Evolutionary conservation across 352 stramenopile species (phyloP).

Genomic region (Phytophthora vignae): DNA sequence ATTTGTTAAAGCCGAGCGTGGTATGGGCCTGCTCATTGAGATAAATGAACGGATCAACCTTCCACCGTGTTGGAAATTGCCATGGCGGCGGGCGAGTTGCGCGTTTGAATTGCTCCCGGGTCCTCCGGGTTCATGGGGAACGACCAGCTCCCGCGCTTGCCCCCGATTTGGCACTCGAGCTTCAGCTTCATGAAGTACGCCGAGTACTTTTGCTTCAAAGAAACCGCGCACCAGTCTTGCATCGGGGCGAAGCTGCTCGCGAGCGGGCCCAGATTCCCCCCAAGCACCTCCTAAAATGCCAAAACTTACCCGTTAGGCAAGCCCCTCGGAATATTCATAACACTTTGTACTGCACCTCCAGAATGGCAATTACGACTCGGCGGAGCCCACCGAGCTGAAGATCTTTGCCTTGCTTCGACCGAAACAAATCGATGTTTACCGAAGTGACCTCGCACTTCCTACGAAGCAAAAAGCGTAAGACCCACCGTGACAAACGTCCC

Average conservation of each 20-base stretch:
- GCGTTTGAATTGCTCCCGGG: slow-evolving; percentile 18
- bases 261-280: slow-evolving; percentile 10
- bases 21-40: neutral
- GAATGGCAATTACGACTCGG: slow-evolving; percentile 17
- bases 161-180: slow-evolving; percentile 24
- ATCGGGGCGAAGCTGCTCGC: slow-evolving; percentile 17
- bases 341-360: slow-evolving; percentile 15
- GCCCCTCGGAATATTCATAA: neutral
- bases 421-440: slow-evolving; percentile 19
- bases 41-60: neutral
- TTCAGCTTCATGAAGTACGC: slow-evolving; percentile 32
- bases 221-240: slow-evolving; percentile 23
- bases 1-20: neutral
- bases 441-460: slow-evolving; percentile 24
- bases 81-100: neutral
- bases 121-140: slow-evolving; percentile 32
- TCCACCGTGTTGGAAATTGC: neutral
- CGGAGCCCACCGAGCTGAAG: slow-evolving; percentile 10
- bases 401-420: slow-evolving; percentile 19
- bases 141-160: slow-evolving; percentile 19
- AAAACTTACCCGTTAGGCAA: neutral
- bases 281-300: slow-evolving; percentile 9
- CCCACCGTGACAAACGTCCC: too few relatives aligned
- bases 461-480: neutral
- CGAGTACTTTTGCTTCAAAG: slow-evolving; percentile 26